Evolutionary conservation across 2,329 filamentous ascomycete species (phyloP).

Genomic region (Ophiostoma triangulosporum): DNA sequence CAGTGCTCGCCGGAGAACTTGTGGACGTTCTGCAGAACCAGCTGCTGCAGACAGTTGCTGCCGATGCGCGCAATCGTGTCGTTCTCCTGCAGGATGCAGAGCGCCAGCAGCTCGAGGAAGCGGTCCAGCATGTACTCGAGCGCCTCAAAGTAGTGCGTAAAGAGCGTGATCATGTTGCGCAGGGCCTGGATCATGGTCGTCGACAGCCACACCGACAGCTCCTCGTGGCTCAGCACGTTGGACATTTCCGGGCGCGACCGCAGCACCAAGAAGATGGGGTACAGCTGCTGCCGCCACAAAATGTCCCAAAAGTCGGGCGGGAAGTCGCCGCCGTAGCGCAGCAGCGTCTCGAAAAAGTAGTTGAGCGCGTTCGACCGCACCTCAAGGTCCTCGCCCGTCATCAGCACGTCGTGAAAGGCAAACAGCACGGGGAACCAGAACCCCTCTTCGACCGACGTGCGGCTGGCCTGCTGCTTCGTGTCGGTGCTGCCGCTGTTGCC

Average conservation of each 20-base stretch:
- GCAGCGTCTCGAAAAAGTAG: slow-evolving; percentile 90
- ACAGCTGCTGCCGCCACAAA: slow-evolving; percentile 89
- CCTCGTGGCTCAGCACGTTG: slow-evolving; percentile 89
- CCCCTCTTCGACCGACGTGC: slow-evolving; percentile 86
- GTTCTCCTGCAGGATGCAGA: slow-evolving; percentile 98
- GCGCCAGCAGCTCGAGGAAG: slow-evolving; percentile 84
- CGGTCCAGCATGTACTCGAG: slow-evolving; percentile 96
- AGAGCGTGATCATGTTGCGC: slow-evolving; percentile 95
- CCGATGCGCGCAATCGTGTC: slow-evolving; percentile 96
- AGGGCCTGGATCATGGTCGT: slow-evolving; percentile 99
- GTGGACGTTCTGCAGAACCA: slow-evolving; percentile 89
- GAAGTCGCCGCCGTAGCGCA: slow-evolving; percentile 82
- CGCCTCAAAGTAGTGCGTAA: slow-evolving; percentile 95
- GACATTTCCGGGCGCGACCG: slow-evolving; percentile 94
- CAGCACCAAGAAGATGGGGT: slow-evolving; percentile 96
- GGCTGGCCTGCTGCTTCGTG: slow-evolving; percentile 38
- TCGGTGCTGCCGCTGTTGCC: slow-evolving; percentile 26
- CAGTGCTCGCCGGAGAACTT: slow-evolving; percentile 85
- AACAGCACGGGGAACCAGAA: slow-evolving; percentile 99
- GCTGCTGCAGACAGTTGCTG: slow-evolving; percentile 92
- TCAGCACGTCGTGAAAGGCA: slow-evolving; percentile 95
- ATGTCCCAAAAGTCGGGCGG: slow-evolving; percentile 96
- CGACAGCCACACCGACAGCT: slow-evolving; percentile 94
- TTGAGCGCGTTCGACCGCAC: slow-evolving; percentile 82
- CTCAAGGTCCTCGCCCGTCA: slow-evolving; percentile 97